Conservation (phyloP, 805 yeast species). For the Starmerella bombi region DNA sequence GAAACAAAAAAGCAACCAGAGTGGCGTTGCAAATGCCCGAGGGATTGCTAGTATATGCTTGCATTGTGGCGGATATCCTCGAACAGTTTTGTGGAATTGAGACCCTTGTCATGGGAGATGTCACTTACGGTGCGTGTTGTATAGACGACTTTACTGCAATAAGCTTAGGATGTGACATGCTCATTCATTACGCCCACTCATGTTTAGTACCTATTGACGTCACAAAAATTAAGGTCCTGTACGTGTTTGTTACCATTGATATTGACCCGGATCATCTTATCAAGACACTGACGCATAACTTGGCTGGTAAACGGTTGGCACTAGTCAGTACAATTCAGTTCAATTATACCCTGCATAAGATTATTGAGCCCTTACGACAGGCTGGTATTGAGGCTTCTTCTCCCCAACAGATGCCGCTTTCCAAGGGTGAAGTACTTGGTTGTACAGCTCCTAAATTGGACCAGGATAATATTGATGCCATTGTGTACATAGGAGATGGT, state of each 20-base stretch:
- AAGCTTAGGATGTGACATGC: conserved; percentile 82
- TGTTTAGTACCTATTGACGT: conserved; percentile 92
- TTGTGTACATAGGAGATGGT: conserved; percentile 92
- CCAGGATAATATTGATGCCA: conserved; percentile 45
- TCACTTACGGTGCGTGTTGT: conserved; percentile 96
- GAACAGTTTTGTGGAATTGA: conserved; percentile 84
- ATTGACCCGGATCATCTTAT: conserved; percentile 74
- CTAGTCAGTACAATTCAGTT: conserved; percentile 93
- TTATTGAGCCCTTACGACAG: conserved; percentile 38
- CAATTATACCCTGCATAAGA: conserved; percentile 81
- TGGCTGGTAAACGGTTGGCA: conserved; percentile 58
- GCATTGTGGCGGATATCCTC: conserved; percentile 79
- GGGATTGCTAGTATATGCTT: conserved; percentile 76
- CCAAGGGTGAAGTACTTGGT: conserved; percentile 92
- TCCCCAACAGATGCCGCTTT: conserved; percentile 84
- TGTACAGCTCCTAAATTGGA: conserved; percentile 76
- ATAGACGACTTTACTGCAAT: conserved; percentile 93
- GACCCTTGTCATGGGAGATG: conserved; percentile 94
- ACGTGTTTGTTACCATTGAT: conserved; percentile 84
- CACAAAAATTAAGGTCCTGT: conserved; percentile 80
- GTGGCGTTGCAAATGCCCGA: conserved; percentile 98
- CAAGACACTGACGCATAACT: conserved; percentile 62
- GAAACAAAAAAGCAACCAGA: conserved; percentile 56
- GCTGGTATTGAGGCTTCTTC: conserved; percentile 50
- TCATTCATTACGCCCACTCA: conserved; percentile 94